phyloP scores from a whole-genome alignment of 2,329 filamentous ascomycete species.

The Helminthosporium solani region DNA sequence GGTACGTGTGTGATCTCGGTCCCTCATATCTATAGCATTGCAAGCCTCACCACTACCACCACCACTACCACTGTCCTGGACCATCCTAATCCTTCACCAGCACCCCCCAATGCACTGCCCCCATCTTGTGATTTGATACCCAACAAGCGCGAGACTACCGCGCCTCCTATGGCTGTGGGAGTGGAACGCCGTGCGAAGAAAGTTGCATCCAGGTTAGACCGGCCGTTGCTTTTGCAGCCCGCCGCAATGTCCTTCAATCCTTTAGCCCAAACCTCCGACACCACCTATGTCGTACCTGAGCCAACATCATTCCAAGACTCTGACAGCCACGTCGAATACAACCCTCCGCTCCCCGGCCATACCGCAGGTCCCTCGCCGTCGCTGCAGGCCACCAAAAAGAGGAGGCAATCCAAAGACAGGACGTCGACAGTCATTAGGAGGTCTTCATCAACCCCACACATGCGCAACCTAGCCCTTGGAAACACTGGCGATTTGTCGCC shows the following conservation, averaged over 20 bases:
- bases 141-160: constrained; percentile 29
- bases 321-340: constrained; percentile 22
- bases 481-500: constrained; percentile 48
- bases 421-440: constrained; percentile 43
- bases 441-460: constrained; percentile 51
- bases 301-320: constrained; percentile 23
- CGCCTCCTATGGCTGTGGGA: constrained; percentile 43
- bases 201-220: constrained; percentile 33
- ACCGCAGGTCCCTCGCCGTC: constrained; percentile 19
- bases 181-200: constrained; percentile 39
- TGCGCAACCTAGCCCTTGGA: constrained; percentile 43
- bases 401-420: constrained; percentile 44
- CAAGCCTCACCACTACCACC: constrained; percentile 26
- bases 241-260: constrained; percentile 40
- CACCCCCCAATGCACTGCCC: constrained; percentile 36
- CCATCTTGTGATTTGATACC: constrained; percentile 23
- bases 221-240: constrained; percentile 34
- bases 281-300: constrained; percentile 27
- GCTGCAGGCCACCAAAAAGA: constrained; percentile 37
- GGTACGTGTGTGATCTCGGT: constrained; percentile 31
- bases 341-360: constrained; percentile 21
- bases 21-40: constrained; percentile 20
- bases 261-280: constrained; percentile 28
- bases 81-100: too few relatives aligned
- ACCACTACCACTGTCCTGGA: constrained; percentile 19